A percentile compares a stretch with the other conserved stretches of the same genome.
phyloP scores from a whole-genome alignment of 441 rosid species.

The Mallotus repandus region DNA sequence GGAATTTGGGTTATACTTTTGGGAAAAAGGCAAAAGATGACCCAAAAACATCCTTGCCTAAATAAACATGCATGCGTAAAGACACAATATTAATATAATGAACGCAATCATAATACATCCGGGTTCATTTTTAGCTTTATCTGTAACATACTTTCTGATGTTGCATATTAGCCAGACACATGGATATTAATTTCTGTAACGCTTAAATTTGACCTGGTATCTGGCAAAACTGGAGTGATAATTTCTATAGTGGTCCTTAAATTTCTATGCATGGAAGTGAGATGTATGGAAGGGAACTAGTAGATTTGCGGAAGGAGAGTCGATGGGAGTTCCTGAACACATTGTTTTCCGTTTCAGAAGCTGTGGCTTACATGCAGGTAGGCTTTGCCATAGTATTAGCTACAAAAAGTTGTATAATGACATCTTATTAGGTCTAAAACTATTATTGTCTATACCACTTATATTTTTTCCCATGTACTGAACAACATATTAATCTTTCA shows the following conservation, averaged over 20 bases:
- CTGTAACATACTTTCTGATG: background rate
- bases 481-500: constrained; percentile 15
- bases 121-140: background rate
- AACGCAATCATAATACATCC: background rate
- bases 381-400: constrained; percentile 6
- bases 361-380: constrained; percentile 96
- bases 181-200: constrained; percentile 15
- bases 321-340: constrained; percentile 97
- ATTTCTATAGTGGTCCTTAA: constrained; percentile 36
- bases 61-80: background rate
- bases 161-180: constrained; percentile 11
- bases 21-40: constrained; percentile 1
- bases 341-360: constrained; percentile 95
- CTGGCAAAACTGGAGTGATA: constrained; percentile 31
- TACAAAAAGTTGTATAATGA: background rate
- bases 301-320: constrained; percentile 86
- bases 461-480: background rate
- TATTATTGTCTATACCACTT: too few species aligned
- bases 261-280: constrained; percentile 65
- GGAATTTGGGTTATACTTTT: background rate
- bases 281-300: constrained; percentile 92
- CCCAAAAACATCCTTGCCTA: background rate
- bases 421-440: background rate
- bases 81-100: background rate
- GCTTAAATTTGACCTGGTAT: constrained; percentile 13